Evolutionary conservation across 1,139 yeast genomes (phyloP).

Genomic region (Geotrichum fermentans): DNA sequence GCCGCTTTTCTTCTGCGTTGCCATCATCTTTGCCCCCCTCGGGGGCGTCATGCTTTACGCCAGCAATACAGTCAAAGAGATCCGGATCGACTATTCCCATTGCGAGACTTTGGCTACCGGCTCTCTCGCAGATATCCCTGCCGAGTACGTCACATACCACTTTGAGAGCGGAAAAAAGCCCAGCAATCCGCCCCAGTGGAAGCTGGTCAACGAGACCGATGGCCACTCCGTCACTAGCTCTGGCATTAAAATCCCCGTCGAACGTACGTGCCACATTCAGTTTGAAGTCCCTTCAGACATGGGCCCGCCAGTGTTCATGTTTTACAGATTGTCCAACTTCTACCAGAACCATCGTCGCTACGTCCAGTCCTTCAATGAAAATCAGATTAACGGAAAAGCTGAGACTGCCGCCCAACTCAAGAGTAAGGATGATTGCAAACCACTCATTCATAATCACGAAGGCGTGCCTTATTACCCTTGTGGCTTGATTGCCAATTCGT

Average conservation of each 20-base stretch:
- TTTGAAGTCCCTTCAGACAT: conserved; percentile 72
- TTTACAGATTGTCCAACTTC: conserved; percentile 77
- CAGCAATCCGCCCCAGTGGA: conserved; percentile 59
- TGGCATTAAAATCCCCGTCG: conserved; percentile 31
- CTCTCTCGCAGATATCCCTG: conserved; percentile 58
- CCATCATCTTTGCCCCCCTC: conserved; percentile 80
- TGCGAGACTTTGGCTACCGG: conserved; percentile 60
- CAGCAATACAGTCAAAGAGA: conserved; percentile 68
- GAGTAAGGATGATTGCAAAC: conserved; percentile 84
- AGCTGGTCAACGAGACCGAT: conserved; percentile 45
- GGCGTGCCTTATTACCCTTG: conserved; percentile 75
- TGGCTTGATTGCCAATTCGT: conserved; percentile 89
- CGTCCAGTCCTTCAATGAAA: conserved; percentile 86
- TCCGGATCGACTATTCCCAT: conserved; percentile 73
- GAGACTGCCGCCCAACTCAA: conserved; percentile 54
- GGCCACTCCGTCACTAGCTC: conserved; percentile 24
- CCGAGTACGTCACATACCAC: conserved; percentile 48
- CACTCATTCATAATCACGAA: conserved; percentile 55
- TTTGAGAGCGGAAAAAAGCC: conserved; percentile 42
- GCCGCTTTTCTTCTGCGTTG: conserved; percentile 69
- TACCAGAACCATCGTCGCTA: conserved; percentile 91
- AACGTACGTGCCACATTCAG: conserved; percentile 54
- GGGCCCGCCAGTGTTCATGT: conserved; percentile 71
- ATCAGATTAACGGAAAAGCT: conserved; percentile 74
- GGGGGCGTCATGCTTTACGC: conserved; percentile 91